Conservation (phyloP, 129 eudicot species). For the Scalesia atractyloides region DNA sequence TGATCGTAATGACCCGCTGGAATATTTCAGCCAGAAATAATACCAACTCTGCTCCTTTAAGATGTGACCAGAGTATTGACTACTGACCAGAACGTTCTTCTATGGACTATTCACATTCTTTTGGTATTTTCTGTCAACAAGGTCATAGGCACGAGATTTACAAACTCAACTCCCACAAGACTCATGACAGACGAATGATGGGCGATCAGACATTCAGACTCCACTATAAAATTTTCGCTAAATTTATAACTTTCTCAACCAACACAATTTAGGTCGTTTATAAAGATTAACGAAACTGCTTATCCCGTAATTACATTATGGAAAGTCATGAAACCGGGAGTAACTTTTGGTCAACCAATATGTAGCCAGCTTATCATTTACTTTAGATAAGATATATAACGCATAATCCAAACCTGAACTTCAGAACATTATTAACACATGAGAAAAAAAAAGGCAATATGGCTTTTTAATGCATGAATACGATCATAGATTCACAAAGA, state of each 20-base stretch:
- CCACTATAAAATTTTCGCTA: neutral
- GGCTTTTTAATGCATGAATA: constrained; percentile 20
- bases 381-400: neutral
- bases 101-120: neutral
- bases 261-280: constrained; percentile 1
- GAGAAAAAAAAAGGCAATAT: constrained; percentile 13
- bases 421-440: neutral
- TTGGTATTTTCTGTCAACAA: neutral
- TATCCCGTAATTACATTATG: neutral
- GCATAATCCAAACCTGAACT: constrained; percentile 13
- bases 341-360: constrained; percentile 4
- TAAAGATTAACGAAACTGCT: neutral
- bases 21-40: neutral
- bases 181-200: neutral
- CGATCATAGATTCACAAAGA: neutral
- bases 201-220: neutral
- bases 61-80: constrained; percentile 9
- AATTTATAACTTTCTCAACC: neutral
- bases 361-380: constrained; percentile 8
- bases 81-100: constrained; percentile 5
- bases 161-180: neutral
- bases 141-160: neutral
- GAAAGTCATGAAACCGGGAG: neutral
- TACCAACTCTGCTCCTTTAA: neutral
- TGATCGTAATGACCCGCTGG: neutral